These are phyloP conservation scores for Phaeotremella skinneri DNA, from an alignment of 768 basidiomycete species.

Conservation along the genomic window DNA sequence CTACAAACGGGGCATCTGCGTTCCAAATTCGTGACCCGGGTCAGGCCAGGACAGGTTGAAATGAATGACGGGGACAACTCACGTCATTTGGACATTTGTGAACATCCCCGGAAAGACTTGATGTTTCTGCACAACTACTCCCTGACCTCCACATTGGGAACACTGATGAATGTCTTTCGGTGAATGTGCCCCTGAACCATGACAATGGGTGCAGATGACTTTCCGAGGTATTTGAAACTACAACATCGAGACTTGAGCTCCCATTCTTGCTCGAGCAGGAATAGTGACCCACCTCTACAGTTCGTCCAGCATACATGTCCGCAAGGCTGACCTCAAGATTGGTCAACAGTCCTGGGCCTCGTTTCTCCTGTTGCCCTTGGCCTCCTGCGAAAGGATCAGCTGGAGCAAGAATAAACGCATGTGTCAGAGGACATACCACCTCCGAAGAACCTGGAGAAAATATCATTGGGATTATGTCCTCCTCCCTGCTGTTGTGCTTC, in stretches of 20 bases:
- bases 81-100: constrained; percentile 78
- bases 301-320: constrained; percentile 86
- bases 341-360: constrained; percentile 52
- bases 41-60: background rate
- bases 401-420: background rate
- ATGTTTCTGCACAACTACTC: constrained; percentile 79
- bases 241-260: background rate
- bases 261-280: too few species aligned
- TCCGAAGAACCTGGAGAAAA: constrained; percentile 91
- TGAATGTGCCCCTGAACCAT: constrained; percentile 89
- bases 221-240: constrained; percentile 91
- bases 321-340: constrained; percentile 69
- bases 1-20: constrained; percentile 66
- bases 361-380: constrained; percentile 46
- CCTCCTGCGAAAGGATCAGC: constrained; percentile 13
- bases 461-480: constrained; percentile 86
- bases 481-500: constrained; percentile 63
- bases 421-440: constrained; percentile 54
- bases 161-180: constrained; percentile 87
- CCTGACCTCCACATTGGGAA: constrained; percentile 74
- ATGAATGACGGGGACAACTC: constrained; percentile 42
- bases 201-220: constrained; percentile 93
- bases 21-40: background rate
- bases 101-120: constrained; percentile 98
- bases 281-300: constrained; percentile 66